These are phyloP conservation scores for Flueggea neowawraea DNA, from an alignment of 441 rosid genomes.

Conservation along the genomic window DNA sequence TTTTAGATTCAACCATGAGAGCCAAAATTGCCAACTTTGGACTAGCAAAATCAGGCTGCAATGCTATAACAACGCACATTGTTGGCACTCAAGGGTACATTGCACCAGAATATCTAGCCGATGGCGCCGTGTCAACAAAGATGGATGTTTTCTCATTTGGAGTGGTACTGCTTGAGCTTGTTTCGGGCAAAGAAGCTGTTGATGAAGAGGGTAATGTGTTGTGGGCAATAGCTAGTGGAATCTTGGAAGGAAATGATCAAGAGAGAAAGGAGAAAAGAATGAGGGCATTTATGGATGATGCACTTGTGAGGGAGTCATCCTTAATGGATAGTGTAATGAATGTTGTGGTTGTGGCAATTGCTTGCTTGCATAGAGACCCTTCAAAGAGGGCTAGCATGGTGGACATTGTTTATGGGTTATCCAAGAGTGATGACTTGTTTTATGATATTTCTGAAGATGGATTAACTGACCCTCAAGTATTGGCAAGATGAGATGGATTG, in stretches of 20 bases:
- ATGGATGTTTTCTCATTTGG: slow-evolving; percentile 71
- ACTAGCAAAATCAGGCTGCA: slow-evolving; percentile 69
- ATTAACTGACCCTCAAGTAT: slow-evolving; percentile 17
- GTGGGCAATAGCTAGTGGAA: slow-evolving; percentile 35
- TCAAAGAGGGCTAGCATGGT: slow-evolving; percentile 60
- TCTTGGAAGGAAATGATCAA: slow-evolving; percentile 31
- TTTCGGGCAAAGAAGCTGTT: slow-evolving; percentile 49
- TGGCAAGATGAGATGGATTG: slow-evolving; percentile 30
- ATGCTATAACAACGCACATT: slow-evolving; percentile 68
- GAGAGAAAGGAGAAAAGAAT: slow-evolving; percentile 31
- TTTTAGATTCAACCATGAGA: slow-evolving; percentile 51
- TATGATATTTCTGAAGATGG: slow-evolving; percentile 42
- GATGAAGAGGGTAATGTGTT: slow-evolving; percentile 46
- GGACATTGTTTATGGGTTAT: slow-evolving; percentile 60
- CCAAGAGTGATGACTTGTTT: slow-evolving; percentile 46
- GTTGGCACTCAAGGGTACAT: slow-evolving; percentile 75
- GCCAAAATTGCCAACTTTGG: slow-evolving; percentile 74
- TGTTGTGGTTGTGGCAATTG: slow-evolving; percentile 46
- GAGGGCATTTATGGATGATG: slow-evolving; percentile 39
- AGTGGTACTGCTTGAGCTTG: slow-evolving; percentile 63
- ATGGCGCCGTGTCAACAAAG: slow-evolving; percentile 59
- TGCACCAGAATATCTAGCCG: slow-evolving; percentile 59
- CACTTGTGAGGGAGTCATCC: slow-evolving; percentile 28
- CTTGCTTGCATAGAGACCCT: slow-evolving; percentile 50
- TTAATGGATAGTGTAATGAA: slow-evolving; percentile 46